phyloP scores from a whole-genome alignment of 805 yeast genomes.

The Candida boidinii region DNA sequence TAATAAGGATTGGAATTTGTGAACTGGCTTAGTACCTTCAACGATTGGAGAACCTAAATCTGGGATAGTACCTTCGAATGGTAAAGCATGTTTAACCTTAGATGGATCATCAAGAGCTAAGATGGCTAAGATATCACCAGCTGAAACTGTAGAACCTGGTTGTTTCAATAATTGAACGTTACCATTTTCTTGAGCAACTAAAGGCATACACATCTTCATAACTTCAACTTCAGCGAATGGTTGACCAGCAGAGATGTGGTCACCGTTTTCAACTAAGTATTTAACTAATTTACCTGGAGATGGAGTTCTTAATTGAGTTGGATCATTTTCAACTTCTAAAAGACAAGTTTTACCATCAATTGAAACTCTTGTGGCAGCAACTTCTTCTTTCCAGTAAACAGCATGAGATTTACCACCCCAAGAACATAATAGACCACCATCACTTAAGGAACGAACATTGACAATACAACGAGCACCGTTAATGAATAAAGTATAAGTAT shows the following conservation, averaged over 20 bases:
- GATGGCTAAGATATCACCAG: constrained; percentile 96
- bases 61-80: constrained; percentile 91
- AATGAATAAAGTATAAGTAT: constrained; percentile 79
- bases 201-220: constrained; percentile 99
- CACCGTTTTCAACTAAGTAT: constrained; percentile 91
- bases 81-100: constrained; percentile 92
- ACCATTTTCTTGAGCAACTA: constrained; percentile 91
- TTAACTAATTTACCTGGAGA: constrained; percentile 98
- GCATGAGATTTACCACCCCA: constrained; percentile 91
- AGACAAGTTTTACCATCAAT: constrained; percentile 94
- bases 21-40: constrained; percentile 77
- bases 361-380: constrained; percentile 86
- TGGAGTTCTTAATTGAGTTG: constrained; percentile 97
- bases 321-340: constrained; percentile 93
- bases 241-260: constrained; percentile 84
- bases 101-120: constrained; percentile 93
- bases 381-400: constrained; percentile 97
- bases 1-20: constrained; percentile 53
- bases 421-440: constrained; percentile 87
- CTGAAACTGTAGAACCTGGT: constrained; percentile 95
- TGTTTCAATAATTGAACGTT: constrained; percentile 86
- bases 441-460: constrained; percentile 81
- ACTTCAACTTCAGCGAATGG: constrained; percentile 98
- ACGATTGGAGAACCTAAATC: constrained; percentile 77
- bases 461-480: constrained; percentile 89